Conservation (phyloP, 169 alveolate species). For the Plasmodium gonderi region DNA sequence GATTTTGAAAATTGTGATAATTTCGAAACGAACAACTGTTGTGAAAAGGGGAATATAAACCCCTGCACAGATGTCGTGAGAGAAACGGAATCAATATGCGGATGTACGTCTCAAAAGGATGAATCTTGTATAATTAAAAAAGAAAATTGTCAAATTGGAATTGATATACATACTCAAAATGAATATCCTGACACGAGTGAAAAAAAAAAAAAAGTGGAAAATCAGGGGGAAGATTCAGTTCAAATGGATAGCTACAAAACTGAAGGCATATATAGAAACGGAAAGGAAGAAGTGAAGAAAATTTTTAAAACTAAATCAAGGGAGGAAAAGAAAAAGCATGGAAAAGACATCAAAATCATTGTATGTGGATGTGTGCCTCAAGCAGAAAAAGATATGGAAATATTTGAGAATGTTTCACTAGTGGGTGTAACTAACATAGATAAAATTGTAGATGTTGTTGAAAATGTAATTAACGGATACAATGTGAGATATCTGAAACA, state of each 20-base stretch:
- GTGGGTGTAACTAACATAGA: conserved; percentile 91
- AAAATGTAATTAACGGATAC: conserved; percentile 95
- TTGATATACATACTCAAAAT: not conserved
- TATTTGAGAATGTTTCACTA: conserved; percentile 82
- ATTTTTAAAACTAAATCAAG: too few relatives aligned
- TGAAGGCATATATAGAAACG: not conserved
- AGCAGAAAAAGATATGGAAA: conserved; percentile 88
- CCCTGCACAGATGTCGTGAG: not conserved
- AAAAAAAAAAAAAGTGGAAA: not conserved
- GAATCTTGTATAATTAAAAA: not conserved
- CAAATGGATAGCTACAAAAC: too few relatives aligned
- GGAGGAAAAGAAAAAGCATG: not conserved
- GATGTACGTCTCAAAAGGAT: not conserved
- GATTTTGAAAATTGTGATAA: conserved; percentile 3
- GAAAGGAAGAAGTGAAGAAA: not conserved
- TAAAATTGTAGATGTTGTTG: conserved; percentile 95
- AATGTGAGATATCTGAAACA: conserved; percentile 90
- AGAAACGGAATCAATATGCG: not conserved
- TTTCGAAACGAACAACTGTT: not conserved
- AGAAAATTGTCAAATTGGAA: too few relatives aligned
- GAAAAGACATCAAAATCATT: conserved; percentile 89
- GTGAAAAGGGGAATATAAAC: not conserved
- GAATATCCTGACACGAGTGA: not conserved
- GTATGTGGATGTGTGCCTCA: conserved; percentile 97
- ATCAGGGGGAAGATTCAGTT: too few relatives aligned